Percentiles rank a stretch among this genome's conserved stretches.
These are phyloP conservation scores for Talaromyces sp. DNA, from an alignment of 2,329 filamentous ascomycete genomes.

Conservation along the genomic window DNA sequence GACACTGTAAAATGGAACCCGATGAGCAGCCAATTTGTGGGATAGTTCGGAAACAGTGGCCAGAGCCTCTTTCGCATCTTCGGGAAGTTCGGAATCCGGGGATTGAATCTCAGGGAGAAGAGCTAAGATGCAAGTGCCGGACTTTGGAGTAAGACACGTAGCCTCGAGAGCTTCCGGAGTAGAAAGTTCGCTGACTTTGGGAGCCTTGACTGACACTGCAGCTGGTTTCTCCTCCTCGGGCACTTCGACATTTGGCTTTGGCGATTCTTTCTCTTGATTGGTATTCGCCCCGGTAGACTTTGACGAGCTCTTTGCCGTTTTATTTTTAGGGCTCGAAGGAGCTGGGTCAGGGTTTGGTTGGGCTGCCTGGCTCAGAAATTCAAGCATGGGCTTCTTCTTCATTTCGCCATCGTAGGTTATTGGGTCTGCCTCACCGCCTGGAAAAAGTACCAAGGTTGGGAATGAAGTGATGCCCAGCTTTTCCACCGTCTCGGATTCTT, in stretches of 20 bases:
- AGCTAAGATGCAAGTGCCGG: conserved; percentile 76
- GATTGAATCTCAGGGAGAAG: conserved; percentile 56
- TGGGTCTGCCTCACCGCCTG: conserved; percentile 59
- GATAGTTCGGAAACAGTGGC: conserved; percentile 65
- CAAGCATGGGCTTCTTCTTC: conserved; percentile 74
- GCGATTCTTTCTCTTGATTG: conserved; percentile 47
- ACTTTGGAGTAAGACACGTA: conserved; percentile 69
- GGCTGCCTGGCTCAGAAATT: conserved; percentile 75
- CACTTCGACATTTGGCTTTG: conserved; percentile 45
- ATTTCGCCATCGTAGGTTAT: conserved; percentile 75
- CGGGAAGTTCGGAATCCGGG: conserved; percentile 43
- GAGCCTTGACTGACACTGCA: conserved; percentile 51
- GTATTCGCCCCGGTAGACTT: conserved; percentile 33
- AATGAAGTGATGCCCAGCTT: conserved; percentile 72
- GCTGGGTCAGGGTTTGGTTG: conserved; percentile 73
- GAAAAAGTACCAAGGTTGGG: conserved; percentile 74
- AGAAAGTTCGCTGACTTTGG: conserved; percentile 61
- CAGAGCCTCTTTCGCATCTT: conserved; percentile 49
- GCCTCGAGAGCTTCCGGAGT: conserved; percentile 60
- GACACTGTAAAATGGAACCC: conserved; percentile 78
- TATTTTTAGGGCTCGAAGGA: conserved; percentile 31
- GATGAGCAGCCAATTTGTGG: conserved; percentile 62
- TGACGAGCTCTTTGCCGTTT: conserved; percentile 30
- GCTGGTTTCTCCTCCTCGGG: conserved; percentile 30
- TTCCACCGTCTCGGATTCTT: conserved; percentile 66